Evolutionary conservation across 2,329 filamentous ascomycete genomes (phyloP).

Genomic region (Dactylellina parvicollis): DNA sequence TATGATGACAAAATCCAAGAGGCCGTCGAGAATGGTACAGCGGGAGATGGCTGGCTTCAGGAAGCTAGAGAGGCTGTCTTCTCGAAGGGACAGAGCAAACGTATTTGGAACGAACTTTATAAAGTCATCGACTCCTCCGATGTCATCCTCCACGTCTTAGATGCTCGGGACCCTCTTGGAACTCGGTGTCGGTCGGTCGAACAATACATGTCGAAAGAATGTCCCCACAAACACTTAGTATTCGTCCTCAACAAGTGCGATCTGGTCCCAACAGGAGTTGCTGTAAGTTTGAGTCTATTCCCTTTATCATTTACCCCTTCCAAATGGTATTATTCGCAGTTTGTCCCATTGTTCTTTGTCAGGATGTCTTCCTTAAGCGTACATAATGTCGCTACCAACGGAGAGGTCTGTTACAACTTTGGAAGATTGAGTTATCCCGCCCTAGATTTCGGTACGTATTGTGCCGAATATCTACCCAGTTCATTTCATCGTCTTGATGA

Average conservation of each 20-base stretch:
- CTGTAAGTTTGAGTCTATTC: constrained; percentile 75
- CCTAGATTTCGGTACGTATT: constrained; percentile 65
- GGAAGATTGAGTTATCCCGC: constrained; percentile 88
- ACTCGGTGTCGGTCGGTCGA: constrained; percentile 90
- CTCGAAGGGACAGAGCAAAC: constrained; percentile 91
- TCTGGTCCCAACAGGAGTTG: constrained; percentile 88
- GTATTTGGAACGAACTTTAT: constrained; percentile 93
- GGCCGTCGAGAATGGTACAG: constrained; percentile 55
- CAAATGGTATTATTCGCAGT: constrained; percentile 59
- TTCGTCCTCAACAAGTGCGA: constrained; percentile 93
- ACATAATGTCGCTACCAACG: constrained; percentile 66
- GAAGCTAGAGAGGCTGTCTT: constrained; percentile 87
- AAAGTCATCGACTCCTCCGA: constrained; percentile 90
- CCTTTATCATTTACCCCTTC: constrained; percentile 52
- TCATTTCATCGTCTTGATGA: constrained; percentile 63
- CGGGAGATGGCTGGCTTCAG: constrained; percentile 65
- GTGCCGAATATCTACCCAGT: constrained; percentile 48
- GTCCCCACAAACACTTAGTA: constrained; percentile 93
- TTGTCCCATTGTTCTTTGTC: constrained; percentile 75
- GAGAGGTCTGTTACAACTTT: constrained; percentile 98
- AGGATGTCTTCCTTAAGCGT: constrained; percentile 61
- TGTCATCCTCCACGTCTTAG: constrained; percentile 92
- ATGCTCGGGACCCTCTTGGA: constrained; percentile 87
- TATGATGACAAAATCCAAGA: constrained; percentile 76
- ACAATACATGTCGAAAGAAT: constrained; percentile 92